Evolutionary conservation across 2,329 filamentous ascomycete species (phyloP).

Genomic region (Penicillium sp.): DNA sequence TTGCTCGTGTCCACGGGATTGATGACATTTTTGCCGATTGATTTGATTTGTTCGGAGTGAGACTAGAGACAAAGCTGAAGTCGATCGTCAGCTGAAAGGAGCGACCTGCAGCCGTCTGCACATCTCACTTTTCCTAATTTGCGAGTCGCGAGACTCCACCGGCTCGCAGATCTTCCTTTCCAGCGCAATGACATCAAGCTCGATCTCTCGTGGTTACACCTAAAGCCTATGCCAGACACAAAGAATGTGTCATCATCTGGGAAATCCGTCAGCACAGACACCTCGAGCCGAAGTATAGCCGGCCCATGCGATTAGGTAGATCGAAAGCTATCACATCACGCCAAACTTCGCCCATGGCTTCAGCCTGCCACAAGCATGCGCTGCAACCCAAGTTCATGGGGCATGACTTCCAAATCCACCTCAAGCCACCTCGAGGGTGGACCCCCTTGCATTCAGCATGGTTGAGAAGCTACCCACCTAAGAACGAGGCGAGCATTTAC

Average conservation of each 20-base stretch:
- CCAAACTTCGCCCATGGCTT: not conserved
- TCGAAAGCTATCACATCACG: not conserved
- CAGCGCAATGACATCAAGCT: constrained; percentile 1
- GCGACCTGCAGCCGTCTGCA: not conserved
- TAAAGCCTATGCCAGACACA: not conserved
- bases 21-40: no score
- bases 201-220: constrained; percentile 1
- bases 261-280: no score
- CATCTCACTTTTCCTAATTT: not conserved
- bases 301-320: not conserved
- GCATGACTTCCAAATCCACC: constrained; percentile 1
- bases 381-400: constrained; percentile 6
- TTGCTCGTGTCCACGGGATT: no score
- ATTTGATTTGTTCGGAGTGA: not conserved
- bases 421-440: not conserved
- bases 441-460: constrained; percentile 10
- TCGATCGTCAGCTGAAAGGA: no score
- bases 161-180: not conserved
- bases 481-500: no score
- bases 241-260: no score
- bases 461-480: constrained; percentile 2
- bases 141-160: not conserved
- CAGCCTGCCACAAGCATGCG: constrained; percentile 4
- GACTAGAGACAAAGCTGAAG: no score
- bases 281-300: not conserved